phyloP scores from a whole-genome alignment of 2,329 filamentous ascomycete genomes.

The Colletotrichum sp. region DNA sequence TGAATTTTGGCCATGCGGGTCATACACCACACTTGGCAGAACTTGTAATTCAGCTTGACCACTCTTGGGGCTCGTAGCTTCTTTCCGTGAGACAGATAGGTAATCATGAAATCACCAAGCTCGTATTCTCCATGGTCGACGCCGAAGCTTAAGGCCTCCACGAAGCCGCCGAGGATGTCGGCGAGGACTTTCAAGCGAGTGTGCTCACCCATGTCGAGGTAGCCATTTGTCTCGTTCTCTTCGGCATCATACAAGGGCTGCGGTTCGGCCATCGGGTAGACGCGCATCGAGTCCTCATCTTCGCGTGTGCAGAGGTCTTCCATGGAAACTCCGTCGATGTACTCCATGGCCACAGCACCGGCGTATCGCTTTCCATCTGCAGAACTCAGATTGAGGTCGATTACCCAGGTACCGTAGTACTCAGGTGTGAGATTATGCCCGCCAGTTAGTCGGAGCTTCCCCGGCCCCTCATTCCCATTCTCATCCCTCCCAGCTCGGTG shows the following conservation, averaged over 20 bases:
- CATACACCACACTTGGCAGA: not conserved
- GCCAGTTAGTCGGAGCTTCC: not conserved
- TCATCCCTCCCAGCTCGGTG: not conserved
- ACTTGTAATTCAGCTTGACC: not conserved
- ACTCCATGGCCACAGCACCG: not conserved
- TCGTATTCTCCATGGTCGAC: not conserved
- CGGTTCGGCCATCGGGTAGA: accelerated
- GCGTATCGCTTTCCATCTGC: not conserved
- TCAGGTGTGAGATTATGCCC: not conserved
- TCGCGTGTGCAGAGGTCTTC: not conserved
- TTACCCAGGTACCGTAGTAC: not conserved
- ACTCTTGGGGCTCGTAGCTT: accelerated
- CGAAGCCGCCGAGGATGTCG: not conserved
- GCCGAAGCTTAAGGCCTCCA: not conserved
- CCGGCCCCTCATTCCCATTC: accelerated
- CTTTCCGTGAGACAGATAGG: not conserved
- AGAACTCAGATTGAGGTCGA: accelerated
- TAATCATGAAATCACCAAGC: not conserved
- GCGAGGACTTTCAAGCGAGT: not conserved
- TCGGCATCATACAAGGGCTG: not conserved
- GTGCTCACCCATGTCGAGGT: not conserved
- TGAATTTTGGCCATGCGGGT: accelerated
- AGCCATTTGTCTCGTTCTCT: not conserved
- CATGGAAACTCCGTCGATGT: not conserved
- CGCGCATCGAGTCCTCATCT: not conserved